Evolutionary conservation across 1,139 yeast species (phyloP).

Genomic region (Pichia terricola): DNA sequence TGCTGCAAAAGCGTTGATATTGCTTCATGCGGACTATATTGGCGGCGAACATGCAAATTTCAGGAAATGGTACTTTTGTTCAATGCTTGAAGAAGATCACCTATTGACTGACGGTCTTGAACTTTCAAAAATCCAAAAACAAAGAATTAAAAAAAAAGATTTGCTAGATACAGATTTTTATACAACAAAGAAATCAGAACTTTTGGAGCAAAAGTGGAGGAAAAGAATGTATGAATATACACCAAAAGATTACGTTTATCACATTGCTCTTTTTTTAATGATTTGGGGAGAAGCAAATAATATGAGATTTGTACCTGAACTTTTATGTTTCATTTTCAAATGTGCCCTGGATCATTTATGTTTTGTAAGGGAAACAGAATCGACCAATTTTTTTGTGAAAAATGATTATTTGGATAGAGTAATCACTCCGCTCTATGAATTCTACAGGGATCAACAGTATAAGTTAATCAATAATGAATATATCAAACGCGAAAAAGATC

Average conservation of each 20-base stretch:
- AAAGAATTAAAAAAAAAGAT: conserved; percentile 26
- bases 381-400: conserved; percentile 14
- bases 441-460: conserved; percentile 36
- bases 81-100: conserved; percentile 79
- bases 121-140: conserved; percentile 42
- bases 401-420: conserved; percentile 31
- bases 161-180: conserved; percentile 42
- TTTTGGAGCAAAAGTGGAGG: conserved; percentile 83
- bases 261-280: conserved; percentile 77
- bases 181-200: conserved; percentile 43
- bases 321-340: conserved; percentile 82
- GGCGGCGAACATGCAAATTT: conserved; percentile 92
- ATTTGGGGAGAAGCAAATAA: conserved; percentile 99
- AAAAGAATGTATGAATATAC: conserved; percentile 60
- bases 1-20: conserved; percentile 85
- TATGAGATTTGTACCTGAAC: conserved; percentile 90
- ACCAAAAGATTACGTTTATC: conserved; percentile 78
- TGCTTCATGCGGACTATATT: conserved; percentile 93
- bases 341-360: conserved; percentile 78
- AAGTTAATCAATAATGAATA: conserved; percentile 31
- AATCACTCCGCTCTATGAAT: conserved; percentile 39
- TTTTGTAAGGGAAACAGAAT: conserved; percentile 5
- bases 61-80: conserved; percentile 94
- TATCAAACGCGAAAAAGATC: conserved; percentile 53
- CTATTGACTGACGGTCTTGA: conserved; percentile 32